These are phyloP conservation scores for Pichia sp. DNA, from an alignment of 1,139 yeast genomes.

Conservation along the genomic window DNA sequence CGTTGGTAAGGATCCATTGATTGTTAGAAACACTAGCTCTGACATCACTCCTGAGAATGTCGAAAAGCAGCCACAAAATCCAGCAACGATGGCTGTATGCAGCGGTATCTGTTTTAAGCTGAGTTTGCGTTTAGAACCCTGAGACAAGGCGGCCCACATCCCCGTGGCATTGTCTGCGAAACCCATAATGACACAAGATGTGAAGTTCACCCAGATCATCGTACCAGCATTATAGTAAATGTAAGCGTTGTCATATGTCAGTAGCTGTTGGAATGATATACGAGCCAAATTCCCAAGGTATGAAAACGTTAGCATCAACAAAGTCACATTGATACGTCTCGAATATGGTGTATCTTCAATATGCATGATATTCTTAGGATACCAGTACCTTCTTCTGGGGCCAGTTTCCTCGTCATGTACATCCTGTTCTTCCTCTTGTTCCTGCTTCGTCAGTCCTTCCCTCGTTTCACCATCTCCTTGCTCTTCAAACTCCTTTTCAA, in stretches of 20 bases:
- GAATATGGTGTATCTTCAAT: slow-evolving; percentile 6
- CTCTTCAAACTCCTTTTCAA: background rate
- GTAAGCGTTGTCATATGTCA: slow-evolving; percentile 8
- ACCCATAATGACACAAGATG: slow-evolving; percentile 74
- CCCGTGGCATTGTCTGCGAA: slow-evolving; percentile 14
- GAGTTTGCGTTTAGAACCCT: background rate
- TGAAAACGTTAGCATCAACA: slow-evolving; percentile 4
- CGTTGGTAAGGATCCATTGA: slow-evolving; percentile 30
- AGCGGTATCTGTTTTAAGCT: slow-evolving; percentile 40
- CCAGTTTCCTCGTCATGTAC: background rate
- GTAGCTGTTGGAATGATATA: slow-evolving; percentile 19
- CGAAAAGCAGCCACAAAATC: slow-evolving; percentile 80
- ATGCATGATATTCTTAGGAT: slow-evolving; percentile 2
- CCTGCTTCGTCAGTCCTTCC: background rate
- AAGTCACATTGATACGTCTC: background rate
- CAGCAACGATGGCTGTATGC: slow-evolving; percentile 64
- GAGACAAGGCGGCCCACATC: slow-evolving; percentile 4
- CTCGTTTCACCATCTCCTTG: background rate
- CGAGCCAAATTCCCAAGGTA: slow-evolving; percentile 25
- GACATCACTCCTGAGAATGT: slow-evolving; percentile 69
- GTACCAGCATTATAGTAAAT: slow-evolving; percentile 10
- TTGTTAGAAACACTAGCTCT: slow-evolving; percentile 50
- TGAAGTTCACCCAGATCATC: slow-evolving; percentile 64
- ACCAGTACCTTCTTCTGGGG: background rate
- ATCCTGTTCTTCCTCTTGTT: slow-evolving; percentile 1